These are phyloP conservation scores for Cryptococcus sp. DNA, from an alignment of 1,284 basidiomycete genomes.

Conservation along the genomic window DNA sequence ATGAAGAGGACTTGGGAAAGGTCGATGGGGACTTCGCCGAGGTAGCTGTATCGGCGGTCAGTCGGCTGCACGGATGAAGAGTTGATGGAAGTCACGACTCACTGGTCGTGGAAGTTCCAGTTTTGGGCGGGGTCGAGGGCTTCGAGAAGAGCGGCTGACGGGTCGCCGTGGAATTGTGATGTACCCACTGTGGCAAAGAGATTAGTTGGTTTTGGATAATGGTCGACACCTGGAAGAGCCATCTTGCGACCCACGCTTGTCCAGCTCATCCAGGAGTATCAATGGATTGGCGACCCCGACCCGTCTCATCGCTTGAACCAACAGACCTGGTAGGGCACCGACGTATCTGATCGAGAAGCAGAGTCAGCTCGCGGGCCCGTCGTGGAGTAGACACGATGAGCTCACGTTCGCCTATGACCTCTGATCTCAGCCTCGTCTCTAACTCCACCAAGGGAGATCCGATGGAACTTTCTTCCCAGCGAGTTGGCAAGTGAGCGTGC, in stretches of 20 bases:
- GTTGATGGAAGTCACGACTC: slow-evolving; percentile 37
- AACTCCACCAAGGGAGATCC: slow-evolving; percentile 92
- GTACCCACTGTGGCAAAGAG: slow-evolving; percentile 23
- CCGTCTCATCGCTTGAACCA: slow-evolving; percentile 91
- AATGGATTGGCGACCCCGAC: slow-evolving; percentile 95
- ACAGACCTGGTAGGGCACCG: slow-evolving; percentile 89
- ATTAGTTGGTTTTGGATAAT: slow-evolving; percentile 58
- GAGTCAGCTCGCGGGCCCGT: slow-evolving; percentile 2
- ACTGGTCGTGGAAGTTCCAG: slow-evolving; percentile 89
- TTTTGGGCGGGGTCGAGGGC: slow-evolving; percentile 99
- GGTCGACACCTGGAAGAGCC: neutral
- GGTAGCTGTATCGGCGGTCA: slow-evolving; percentile 26
- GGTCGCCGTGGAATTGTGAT: slow-evolving; percentile 65
- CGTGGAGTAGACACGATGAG: slow-evolving; percentile 39
- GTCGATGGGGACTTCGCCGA: slow-evolving; percentile 87
- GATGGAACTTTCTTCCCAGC: slow-evolving; percentile 48
- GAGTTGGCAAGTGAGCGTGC: slow-evolving; percentile 41
- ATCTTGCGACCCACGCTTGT: slow-evolving; percentile 70
- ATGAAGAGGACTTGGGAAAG: slow-evolving; percentile 78
- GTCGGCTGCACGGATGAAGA: neutral
- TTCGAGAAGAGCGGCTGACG: slow-evolving; percentile 87
- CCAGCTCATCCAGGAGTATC: slow-evolving; percentile 93
- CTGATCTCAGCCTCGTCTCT: slow-evolving; percentile 98
- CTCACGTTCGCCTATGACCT: slow-evolving; percentile 91
- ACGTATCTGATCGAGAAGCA: slow-evolving; percentile 25